Conservation (phyloP, 208 protist species). For the Phytomonas francai region DNA sequence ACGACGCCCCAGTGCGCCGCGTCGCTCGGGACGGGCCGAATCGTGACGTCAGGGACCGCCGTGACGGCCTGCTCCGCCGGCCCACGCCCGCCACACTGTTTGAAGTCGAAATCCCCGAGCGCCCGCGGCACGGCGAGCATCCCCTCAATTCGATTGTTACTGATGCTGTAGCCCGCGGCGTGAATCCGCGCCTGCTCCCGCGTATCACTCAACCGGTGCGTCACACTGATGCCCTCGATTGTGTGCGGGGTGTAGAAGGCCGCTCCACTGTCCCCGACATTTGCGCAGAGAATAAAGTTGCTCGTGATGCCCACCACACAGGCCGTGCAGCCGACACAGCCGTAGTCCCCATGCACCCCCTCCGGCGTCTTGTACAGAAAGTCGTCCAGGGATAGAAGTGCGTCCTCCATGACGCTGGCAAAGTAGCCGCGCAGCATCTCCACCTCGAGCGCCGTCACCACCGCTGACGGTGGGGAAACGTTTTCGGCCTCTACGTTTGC, state of each 20-base stretch:
- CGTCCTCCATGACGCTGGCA: constrained; percentile 63
- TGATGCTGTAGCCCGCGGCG: constrained; percentile 52
- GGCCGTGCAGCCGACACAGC: constrained; percentile 69
- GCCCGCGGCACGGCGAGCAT: constrained; percentile 69
- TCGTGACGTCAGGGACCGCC: constrained; percentile 55
- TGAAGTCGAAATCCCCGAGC: constrained; percentile 84
- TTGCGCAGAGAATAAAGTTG: constrained; percentile 74
- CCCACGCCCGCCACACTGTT: constrained; percentile 58
- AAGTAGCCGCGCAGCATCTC: constrained; percentile 67
- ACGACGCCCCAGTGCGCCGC: constrained; percentile 51
- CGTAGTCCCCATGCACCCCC: constrained; percentile 55
- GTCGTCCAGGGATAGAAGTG: constrained; percentile 55
- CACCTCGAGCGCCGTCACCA: constrained; percentile 35
- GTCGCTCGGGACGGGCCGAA: constrained; percentile 40
- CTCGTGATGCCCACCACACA: constrained; percentile 66
- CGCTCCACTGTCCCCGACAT: constrained; percentile 72
- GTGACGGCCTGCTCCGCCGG: constrained; percentile 64
- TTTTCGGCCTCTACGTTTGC: constrained; percentile 5
- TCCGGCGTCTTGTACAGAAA: constrained; percentile 33
- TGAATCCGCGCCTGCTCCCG: constrained; percentile 43
- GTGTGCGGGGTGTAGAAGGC: constrained; percentile 37
- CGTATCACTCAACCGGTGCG: constrained; percentile 43
- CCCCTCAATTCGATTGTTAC: constrained; percentile 60
- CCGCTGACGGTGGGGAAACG: constrained; percentile 12
- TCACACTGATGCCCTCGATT: background rate